Evolutionary conservation across 169 alveolate species (phyloP).

Genomic region (Fabrea salina): DNA sequence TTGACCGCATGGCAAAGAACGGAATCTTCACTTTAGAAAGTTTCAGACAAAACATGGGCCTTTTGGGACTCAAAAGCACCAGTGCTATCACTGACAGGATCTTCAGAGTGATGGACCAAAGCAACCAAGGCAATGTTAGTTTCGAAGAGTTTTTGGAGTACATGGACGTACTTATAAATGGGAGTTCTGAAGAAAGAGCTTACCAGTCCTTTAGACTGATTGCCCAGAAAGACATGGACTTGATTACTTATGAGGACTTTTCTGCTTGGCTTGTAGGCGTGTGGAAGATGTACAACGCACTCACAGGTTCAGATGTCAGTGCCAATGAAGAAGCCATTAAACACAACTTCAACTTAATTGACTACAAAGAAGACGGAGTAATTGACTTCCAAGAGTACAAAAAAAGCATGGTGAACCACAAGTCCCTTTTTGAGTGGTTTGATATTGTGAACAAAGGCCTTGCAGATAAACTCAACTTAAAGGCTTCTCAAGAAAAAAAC

Average conservation of each 20-base stretch:
- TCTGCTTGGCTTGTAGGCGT: not conserved
- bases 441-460: slow-evolving; percentile 16
- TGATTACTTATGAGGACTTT: slow-evolving; percentile 9
- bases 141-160: slow-evolving; percentile 49
- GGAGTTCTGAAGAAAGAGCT: slow-evolving; percentile 51
- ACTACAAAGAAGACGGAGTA: slow-evolving; percentile 20
- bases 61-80: slow-evolving; percentile 11
- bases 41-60: slow-evolving; percentile 29
- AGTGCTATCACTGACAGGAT: slow-evolving; percentile 21
- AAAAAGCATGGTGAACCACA: not conserved
- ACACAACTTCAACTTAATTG: slow-evolving; percentile 4
- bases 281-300: slow-evolving; percentile 24
- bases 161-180: slow-evolving; percentile 54
- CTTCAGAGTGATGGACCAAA: slow-evolving; percentile 9
- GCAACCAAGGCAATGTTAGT: slow-evolving; percentile 29
- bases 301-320: slow-evolving; percentile 20
- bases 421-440: slow-evolving; percentile 12
- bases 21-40: not conserved
- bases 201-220: slow-evolving; percentile 40
- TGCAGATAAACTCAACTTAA: not conserved
- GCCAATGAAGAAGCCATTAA: not conserved
- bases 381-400: slow-evolving; percentile 31
- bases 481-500: not conserved
- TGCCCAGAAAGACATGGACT: not conserved
- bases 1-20: not conserved